Percentiles rank a stretch among this genome's conserved stretches.
These are phyloP conservation scores for Fusarium pilosicola DNA, from an alignment of 2,329 filamentous ascomycete species.

Conservation along the genomic window DNA sequence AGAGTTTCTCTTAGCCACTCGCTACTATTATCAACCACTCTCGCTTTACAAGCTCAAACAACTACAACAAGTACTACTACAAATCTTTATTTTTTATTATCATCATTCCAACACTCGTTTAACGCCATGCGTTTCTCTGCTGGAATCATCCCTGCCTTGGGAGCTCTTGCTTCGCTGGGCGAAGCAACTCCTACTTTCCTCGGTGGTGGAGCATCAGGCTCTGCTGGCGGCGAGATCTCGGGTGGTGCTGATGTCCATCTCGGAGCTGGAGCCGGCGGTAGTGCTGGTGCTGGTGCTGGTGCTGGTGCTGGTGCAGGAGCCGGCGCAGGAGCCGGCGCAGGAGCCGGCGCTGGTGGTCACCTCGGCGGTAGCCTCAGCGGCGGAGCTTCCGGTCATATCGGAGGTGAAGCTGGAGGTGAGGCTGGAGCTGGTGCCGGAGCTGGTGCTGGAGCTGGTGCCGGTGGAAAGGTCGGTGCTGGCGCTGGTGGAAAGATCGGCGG, in stretches of 20 bases:
- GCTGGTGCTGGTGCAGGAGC: too few relatives aligned
- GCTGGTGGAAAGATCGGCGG: not conserved
- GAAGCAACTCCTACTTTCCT: conserved; percentile 34
- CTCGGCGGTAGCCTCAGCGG: not conserved
- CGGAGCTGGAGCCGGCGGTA: conserved; percentile 5
- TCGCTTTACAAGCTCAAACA: conserved; percentile 6
- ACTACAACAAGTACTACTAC: not conserved
- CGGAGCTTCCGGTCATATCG: not conserved
- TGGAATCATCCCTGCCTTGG: conserved; percentile 25
- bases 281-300: not conserved
- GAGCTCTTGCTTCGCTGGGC: conserved; percentile 34
- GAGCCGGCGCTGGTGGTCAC: not conserved
- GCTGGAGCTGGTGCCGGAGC: too few relatives aligned
- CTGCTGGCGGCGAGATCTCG: not conserved
- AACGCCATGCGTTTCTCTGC: conserved; percentile 34
- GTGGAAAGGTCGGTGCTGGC: conserved; percentile 1
- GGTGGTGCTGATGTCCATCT: conserved; percentile 6
- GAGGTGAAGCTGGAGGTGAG: not conserved
- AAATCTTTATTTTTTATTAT: not conserved
- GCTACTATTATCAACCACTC: conserved; percentile 1
- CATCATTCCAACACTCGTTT: conserved; percentile 7
- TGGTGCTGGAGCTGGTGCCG: not conserved
- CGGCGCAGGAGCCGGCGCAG: not conserved
- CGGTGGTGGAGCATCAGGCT: conserved; percentile 8
- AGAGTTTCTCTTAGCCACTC: not conserved